Percentiles rank a stretch among this genome's conserved stretches.
Conservation (phyloP, 108 stramenopile genomes). For the Schizochytrium sp. region DNA sequence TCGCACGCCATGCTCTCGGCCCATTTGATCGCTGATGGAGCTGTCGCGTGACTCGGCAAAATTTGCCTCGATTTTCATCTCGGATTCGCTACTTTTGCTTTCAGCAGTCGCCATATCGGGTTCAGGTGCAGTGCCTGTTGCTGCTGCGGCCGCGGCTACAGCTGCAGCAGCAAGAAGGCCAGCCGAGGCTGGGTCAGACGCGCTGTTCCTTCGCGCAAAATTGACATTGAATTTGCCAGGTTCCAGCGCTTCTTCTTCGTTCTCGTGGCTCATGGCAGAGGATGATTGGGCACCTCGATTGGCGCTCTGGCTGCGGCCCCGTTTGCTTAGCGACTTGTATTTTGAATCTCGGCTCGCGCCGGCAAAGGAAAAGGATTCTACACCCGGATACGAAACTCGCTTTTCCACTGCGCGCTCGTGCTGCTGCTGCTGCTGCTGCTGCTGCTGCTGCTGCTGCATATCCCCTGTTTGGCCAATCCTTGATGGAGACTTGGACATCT, state of each 20-base stretch:
- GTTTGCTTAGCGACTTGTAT: background rate
- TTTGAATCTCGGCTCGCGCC: background rate
- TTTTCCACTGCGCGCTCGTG: background rate
- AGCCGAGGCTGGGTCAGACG: background rate
- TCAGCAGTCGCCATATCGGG: background rate
- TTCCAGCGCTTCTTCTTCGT: background rate
- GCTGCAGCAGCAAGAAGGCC: background rate
- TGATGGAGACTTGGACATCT: no score
- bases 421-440: no score
- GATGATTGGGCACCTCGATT: background rate
- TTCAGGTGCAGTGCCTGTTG: background rate
- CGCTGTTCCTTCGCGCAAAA: background rate
- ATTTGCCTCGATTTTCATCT: background rate
- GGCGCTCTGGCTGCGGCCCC: background rate
- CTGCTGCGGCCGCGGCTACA: background rate
- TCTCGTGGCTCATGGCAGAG: background rate
- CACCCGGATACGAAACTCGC: background rate
- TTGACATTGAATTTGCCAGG: background rate
- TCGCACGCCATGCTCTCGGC: no score
- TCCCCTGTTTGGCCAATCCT: no score
- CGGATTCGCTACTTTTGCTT: background rate
- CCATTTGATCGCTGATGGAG: no score
- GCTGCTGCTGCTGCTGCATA: no score
- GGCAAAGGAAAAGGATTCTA: background rate
- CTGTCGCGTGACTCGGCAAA: no score